Evolutionary conservation across 306 rosid species (phyloP).

Genomic region (Citrullus colocynthis): DNA sequence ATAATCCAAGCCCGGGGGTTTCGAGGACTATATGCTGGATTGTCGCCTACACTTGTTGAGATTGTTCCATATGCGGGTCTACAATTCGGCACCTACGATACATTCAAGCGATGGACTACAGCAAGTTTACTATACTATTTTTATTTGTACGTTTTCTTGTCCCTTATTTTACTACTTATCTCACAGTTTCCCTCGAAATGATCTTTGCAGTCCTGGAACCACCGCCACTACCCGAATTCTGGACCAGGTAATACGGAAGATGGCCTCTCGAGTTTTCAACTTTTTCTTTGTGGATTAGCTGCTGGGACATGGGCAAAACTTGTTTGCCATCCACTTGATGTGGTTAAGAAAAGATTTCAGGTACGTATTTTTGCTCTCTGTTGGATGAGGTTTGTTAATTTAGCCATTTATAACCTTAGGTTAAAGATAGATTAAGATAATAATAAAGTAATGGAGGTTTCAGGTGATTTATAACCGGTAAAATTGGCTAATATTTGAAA

Average conservation of each 20-base stretch:
- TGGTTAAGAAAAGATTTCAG: slow-evolving; percentile 96
- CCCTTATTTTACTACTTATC: not conserved
- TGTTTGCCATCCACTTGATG: slow-evolving; percentile 97
- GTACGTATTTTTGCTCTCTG: slow-evolving; percentile 17
- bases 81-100: slow-evolving; percentile 87
- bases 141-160: not conserved
- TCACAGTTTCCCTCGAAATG: not conserved
- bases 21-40: slow-evolving; percentile 77
- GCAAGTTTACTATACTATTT: slow-evolving; percentile 27
- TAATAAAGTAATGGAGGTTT: not conserved
- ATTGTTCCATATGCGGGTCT: slow-evolving; percentile 93
- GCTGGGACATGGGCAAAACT: slow-evolving; percentile 95
- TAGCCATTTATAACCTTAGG: not conserved
- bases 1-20: slow-evolving; percentile 51
- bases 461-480: not conserved
- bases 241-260: slow-evolving; percentile 16
- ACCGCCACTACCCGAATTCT: slow-evolving; percentile 18
- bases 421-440: not conserved
- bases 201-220: slow-evolving; percentile 55
- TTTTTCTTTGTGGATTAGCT: slow-evolving; percentile 72
- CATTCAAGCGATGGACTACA: slow-evolving; percentile 86
- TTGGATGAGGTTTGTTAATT: not conserved
- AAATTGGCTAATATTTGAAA: not conserved
- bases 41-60: slow-evolving; percentile 89
- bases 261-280: slow-evolving; percentile 63